Evolutionary conservation across 305 asterid genomes (phyloP).

Genomic region (Coffea humblotiana): DNA sequence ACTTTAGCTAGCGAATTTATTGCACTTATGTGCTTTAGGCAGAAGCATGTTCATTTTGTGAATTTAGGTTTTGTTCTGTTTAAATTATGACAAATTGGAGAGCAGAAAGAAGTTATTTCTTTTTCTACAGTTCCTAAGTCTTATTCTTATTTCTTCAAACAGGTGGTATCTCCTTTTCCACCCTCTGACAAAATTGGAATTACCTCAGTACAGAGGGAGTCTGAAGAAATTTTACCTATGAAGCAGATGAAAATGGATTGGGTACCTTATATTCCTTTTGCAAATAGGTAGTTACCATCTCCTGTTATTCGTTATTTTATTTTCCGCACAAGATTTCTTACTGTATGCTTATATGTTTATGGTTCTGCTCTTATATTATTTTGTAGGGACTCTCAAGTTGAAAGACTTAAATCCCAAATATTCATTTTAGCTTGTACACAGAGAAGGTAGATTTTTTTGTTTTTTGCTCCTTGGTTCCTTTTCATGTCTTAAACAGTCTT

Average conservation of each 20-base stretch:
- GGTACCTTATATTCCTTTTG: conserved; percentile 88
- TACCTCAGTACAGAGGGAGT: conserved; percentile 86
- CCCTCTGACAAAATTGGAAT: conserved; percentile 95
- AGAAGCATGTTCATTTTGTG: not conserved
- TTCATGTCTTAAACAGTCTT: conserved; percentile 7
- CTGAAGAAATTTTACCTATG: conserved; percentile 87
- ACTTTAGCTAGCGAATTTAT: not conserved
- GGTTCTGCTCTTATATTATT: conserved; percentile 16
- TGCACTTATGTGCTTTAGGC: not conserved
- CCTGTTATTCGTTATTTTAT: conserved; percentile 9
- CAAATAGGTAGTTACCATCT: conserved; percentile 45
- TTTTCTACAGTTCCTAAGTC: not conserved
- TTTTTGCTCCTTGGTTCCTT: conserved; percentile 4
- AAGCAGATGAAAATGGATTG: conserved; percentile 96
- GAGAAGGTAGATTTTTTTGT: conserved; percentile 53
- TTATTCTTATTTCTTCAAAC: conserved; percentile 24
- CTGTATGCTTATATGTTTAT: not conserved
- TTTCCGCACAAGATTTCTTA: not conserved
- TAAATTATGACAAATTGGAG: not conserved
- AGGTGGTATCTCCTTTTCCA: conserved; percentile 86
- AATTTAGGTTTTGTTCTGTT: not conserved
- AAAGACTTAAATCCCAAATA: conserved; percentile 70
- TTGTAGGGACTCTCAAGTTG: conserved; percentile 69
- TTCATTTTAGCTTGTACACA: conserved; percentile 70
- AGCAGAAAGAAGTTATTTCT: not conserved